A percentile compares a stretch with the other conserved stretches of the same genome.
Evolutionary conservation across 768 basidiomycete species (phyloP).

Genomic region (Suillus subaureus): DNA sequence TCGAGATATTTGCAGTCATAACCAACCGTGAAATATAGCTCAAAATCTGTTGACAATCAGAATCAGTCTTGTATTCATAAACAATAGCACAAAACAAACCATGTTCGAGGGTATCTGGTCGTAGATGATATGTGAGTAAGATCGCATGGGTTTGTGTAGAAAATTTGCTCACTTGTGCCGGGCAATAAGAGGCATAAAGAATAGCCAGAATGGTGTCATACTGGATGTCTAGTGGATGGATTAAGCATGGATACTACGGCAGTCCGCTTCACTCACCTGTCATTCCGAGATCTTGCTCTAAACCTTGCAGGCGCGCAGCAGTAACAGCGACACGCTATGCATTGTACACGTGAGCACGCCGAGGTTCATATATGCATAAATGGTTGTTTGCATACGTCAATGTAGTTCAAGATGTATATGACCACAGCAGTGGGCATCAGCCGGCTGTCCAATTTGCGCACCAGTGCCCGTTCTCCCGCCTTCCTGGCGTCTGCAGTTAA

Average conservation of each 20-base stretch:
- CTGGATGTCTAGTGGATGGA: slow-evolving; percentile 43
- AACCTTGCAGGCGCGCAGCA: slow-evolving; percentile 41
- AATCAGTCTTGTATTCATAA: background rate
- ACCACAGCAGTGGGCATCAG: slow-evolving; percentile 30
- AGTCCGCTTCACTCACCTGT: slow-evolving; percentile 22
- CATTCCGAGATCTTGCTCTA: slow-evolving; percentile 41
- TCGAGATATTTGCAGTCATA: background rate
- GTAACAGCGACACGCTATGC: slow-evolving; percentile 41
- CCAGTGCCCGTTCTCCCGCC: slow-evolving; percentile 24
- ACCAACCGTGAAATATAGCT: slow-evolving; percentile 54
- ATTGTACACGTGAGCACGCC: background rate
- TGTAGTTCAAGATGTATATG: slow-evolving; percentile 30
- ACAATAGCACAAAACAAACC: slow-evolving; percentile 34
- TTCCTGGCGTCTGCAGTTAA: slow-evolving; percentile 15
- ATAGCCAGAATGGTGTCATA: slow-evolving; percentile 55
- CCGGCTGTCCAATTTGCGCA: slow-evolving; percentile 30
- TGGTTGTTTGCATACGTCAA: slow-evolving; percentile 19
- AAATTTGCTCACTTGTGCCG: slow-evolving; percentile 37
- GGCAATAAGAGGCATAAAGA: slow-evolving; percentile 61
- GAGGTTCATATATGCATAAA: background rate
- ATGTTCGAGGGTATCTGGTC: slow-evolving; percentile 64
- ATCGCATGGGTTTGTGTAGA: background rate
- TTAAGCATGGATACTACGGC: background rate
- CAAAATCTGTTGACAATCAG: slow-evolving; percentile 44
- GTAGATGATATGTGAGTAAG: background rate